Base-by-base conservation (phyloP, 345 rosid genomes). In the Clarkia xantiana region DNA sequence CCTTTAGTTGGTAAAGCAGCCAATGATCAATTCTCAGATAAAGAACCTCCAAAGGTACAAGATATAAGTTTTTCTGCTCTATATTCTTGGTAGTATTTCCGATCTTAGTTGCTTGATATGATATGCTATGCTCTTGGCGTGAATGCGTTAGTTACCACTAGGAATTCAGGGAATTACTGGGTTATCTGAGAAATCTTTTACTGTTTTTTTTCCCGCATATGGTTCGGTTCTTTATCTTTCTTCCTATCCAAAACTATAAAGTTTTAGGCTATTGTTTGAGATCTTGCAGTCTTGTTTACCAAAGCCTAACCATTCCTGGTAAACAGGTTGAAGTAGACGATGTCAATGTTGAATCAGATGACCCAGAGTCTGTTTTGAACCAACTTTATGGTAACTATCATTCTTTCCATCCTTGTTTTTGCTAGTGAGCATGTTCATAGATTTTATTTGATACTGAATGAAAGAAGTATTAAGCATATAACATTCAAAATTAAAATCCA, bases 241-340 rank as follows among this genome's bases (percentile, higher is more conserved):
- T 2, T 22, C 25, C 25, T 5, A 2, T 22, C 25, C 25, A 2
- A 2, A 22, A 5, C 5, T 22, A 22, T 22, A 22, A 22, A 22
- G 2, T 22, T 22, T 2, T 22, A 22, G 25, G 25, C 25, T 22
- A n/a, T n/a, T n/a, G 36, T 29, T 7, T 3, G 36, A 29, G 8
- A 29, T 29, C 36, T 29, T 29, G 36, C 36, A 12, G 18, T 29
- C 17, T 50, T 9, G 36, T 11, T 40, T 7, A 43, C 43, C 4
- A 3, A 8, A 22, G n/a, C 11, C 6, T 36, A 20, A 25, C 6
- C 42, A 40, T 18, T 8, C 6, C 55, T 38, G 38, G 43, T 40
- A 14, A 47, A 49, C 71, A 76, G 80, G 71, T 55, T 50, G 70
- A 78, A 51, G 61, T 65, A 54, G 78, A 60, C 39, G 62, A 59